Percentiles rank a stretch among this genome's conserved stretches.
Evolutionary conservation across 129 eudicot genomes (phyloP).

Genomic region (Flaveria linearis): DNA sequence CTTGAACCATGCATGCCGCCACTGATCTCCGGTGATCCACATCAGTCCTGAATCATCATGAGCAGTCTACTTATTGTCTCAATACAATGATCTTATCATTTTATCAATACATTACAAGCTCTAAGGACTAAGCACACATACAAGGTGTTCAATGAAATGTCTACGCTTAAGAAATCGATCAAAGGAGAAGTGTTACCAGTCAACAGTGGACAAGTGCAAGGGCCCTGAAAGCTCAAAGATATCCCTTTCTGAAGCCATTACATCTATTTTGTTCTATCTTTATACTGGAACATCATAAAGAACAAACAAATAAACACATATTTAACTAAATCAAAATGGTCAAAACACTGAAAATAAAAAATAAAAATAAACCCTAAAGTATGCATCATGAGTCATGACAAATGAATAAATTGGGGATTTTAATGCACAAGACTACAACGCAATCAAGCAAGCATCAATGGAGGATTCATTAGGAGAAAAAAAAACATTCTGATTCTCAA

Average conservation of each 20-base stretch:
- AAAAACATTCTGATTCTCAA: no score
- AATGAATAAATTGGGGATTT: background rate
- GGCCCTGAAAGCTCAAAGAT: conserved; percentile 75
- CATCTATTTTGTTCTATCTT: conserved; percentile 21
- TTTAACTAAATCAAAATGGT: background rate
- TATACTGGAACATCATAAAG: conserved; percentile 14
- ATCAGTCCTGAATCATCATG: conserved; percentile 56
- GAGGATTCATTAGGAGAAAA: no score
- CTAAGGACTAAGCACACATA: background rate
- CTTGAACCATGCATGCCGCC: conserved; percentile 81
- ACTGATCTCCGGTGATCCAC: conserved; percentile 73
- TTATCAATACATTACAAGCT: background rate
- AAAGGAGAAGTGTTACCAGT: conserved; percentile 55
- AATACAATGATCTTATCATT: background rate
- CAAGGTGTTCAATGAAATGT: conserved; percentile 21
- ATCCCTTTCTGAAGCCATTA: conserved; percentile 67
- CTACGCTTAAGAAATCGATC: background rate
- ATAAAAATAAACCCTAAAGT: background rate
- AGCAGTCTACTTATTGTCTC: background rate
- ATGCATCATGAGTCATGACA: background rate
- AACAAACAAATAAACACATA: conserved; percentile 10
- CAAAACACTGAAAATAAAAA: background rate
- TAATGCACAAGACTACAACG: no score
- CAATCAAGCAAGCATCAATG: no score
- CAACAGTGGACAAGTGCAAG: conserved; percentile 57